phyloP scores from a whole-genome alignment of 495 filamentous ascomycete species.

The Neurospora terricola region DNA sequence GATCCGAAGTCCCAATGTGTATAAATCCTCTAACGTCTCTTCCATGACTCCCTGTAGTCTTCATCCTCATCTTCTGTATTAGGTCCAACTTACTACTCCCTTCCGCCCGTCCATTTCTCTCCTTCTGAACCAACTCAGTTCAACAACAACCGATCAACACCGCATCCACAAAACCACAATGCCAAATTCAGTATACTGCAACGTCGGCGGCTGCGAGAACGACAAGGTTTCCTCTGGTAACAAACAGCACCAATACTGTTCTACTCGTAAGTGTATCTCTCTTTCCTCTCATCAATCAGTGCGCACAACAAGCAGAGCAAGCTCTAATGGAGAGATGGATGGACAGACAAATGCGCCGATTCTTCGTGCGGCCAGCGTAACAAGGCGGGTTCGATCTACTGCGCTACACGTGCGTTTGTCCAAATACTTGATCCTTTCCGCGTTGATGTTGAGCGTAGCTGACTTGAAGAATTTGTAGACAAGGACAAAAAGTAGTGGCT shows the following conservation, averaged over 20 bases:
- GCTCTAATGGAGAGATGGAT: background rate
- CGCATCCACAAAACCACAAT: background rate
- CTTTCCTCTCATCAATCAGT: background rate
- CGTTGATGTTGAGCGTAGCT: background rate
- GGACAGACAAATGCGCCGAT: background rate
- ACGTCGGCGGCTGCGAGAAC: background rate
- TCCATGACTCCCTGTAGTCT: background rate
- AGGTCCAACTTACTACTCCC: background rate
- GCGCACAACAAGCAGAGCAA: background rate
- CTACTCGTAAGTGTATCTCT: background rate
- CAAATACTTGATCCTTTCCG: no score
- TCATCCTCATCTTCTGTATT: background rate
- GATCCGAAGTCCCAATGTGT: background rate
- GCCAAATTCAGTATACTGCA: background rate
- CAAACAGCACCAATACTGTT: background rate
- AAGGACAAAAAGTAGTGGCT: background rate
- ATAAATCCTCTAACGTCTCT: background rate
- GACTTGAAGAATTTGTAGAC: background rate
- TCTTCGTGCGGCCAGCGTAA: background rate
- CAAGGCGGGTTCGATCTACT: background rate
- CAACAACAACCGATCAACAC: background rate
- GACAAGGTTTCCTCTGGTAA: background rate
- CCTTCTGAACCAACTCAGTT: background rate
- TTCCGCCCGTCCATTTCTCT: background rate
- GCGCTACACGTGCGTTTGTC: background rate